A percentile compares a stretch with the other conserved stretches of the same genome.
These are phyloP conservation scores for Trichosporon coremiiforme DNA, from an alignment of 1,284 basidiomycete species.

Conservation along the genomic window DNA sequence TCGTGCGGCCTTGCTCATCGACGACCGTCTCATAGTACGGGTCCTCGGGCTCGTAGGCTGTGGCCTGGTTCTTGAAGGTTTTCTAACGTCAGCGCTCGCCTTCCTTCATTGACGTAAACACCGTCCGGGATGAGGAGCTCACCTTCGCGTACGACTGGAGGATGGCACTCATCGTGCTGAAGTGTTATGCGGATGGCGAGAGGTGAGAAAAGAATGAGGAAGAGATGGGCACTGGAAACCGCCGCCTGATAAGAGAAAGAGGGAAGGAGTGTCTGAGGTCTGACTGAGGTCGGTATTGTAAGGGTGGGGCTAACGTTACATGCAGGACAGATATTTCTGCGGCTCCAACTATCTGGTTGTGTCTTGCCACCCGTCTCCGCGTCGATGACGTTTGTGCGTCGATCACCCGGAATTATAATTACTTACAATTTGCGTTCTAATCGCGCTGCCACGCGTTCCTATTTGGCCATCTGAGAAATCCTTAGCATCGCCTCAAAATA, in stretches of 20 bases:
- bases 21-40: constrained; percentile 77
- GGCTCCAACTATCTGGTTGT: not conserved
- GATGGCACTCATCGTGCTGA: constrained; percentile 6
- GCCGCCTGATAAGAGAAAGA: not conserved
- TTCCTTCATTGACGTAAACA: too few species aligned
- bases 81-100: constrained; percentile 24
- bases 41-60: constrained; percentile 69
- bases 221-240: not conserved
- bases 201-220: not conserved
- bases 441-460: not conserved
- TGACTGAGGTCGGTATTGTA: not conserved
- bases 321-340: not conserved
- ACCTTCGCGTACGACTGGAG: constrained; percentile 20
- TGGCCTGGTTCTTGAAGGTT: constrained; percentile 18
- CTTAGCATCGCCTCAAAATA: constrained; percentile 14
- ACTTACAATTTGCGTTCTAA: not conserved
- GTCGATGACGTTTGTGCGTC: constrained; percentile 14
- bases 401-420: constrained; percentile 13
- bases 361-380: not conserved
- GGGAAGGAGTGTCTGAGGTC: not conserved
- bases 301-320: constrained; percentile 11
- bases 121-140: not conserved
- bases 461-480: not conserved
- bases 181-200: not conserved
- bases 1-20: constrained; percentile 67